phyloP scores from a whole-genome alignment of 1,284 basidiomycete genomes.

The Ustilago bromivora region DNA sequence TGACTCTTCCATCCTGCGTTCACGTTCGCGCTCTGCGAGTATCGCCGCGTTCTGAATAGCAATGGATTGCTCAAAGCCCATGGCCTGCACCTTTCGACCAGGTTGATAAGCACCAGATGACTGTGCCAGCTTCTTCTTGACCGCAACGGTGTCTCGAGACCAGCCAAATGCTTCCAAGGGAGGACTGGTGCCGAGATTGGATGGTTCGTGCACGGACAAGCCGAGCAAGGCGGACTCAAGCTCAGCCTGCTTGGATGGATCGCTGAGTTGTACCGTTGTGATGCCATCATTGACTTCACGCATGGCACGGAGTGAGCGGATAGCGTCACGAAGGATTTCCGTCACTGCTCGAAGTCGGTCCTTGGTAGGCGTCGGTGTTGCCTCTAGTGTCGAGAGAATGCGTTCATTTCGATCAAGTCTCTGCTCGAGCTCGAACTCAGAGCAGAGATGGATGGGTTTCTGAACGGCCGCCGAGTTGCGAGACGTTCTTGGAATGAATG shows the following conservation, averaged over 20 bases:
- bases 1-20: slow-evolving; percentile 32
- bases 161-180: slow-evolving; percentile 38
- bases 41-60: slow-evolving; percentile 48
- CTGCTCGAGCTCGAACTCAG: slow-evolving; percentile 52
- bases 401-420: slow-evolving; percentile 50
- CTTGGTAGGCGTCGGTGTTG: slow-evolving; percentile 25
- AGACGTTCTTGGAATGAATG: slow-evolving; percentile 42
- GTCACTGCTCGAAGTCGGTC: slow-evolving; percentile 37
- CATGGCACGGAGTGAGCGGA: slow-evolving; percentile 36
- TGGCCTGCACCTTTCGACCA: slow-evolving; percentile 42
- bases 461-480: slow-evolving; percentile 42
- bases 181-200: slow-evolving; percentile 25
- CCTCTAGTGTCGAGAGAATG: slow-evolving; percentile 38
- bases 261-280: slow-evolving; percentile 30
- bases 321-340: slow-evolving; percentile 37
- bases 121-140: slow-evolving; percentile 49
- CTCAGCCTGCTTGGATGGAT: slow-evolving; percentile 36
- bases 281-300: slow-evolving; percentile 43
- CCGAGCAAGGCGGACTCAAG: slow-evolving; percentile 45
- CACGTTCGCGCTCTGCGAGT: slow-evolving; percentile 44
- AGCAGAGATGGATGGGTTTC: slow-evolving; percentile 45
- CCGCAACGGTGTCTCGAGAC: slow-evolving; percentile 43
- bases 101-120: slow-evolving; percentile 36
- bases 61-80: slow-evolving; percentile 45
- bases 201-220: slow-evolving; percentile 31